Base-by-base conservation (phyloP, 176 grass and related monocot genomes). In the Carex myosuroides region DNA sequence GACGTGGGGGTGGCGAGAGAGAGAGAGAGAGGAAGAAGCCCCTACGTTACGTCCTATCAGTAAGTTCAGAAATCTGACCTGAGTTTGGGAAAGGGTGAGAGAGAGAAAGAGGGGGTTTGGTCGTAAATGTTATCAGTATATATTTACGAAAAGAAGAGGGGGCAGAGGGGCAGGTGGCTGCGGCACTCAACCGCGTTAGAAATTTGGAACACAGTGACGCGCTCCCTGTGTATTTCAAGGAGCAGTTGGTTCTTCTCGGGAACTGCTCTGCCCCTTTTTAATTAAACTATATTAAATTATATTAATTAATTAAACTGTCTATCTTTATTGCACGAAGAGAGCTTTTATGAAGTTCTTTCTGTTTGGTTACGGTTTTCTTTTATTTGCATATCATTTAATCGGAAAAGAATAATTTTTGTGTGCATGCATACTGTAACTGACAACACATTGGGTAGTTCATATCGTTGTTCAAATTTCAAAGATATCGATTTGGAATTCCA, bases 111-210 rank as follows among this genome's bases (percentile, higher is more conserved):
- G 6, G 1, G 29, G 65, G 16, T 76, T 76, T 76, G 72, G 9
- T 26, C 10, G 20, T 75, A 75, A 82, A 82, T 64, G 60, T 64
- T 63, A 66, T 82, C 80, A 67, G 58, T 67, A 37, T 33, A 37
- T 2, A 48, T 50, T 50, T 50, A 50, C 41, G 71, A 76, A 20
- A 53, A 44, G 37, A 16, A 26, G 17, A 7, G 60, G 32, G 81
- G 81, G 55, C 14, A 37, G 53, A 8, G 17, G 53, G 79, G 60
- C 58, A 53, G 39, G 81, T 44, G 79, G 62, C 61, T 60, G 81
- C 44, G 81, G 81, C 81, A 83, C 81, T 83, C 61, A 83, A 83
- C 81, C 80, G 62, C 62, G 62, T 83, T 81, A 41, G 14, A 13
- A 74, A 74, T 22, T 75, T 75, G 42, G 11, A 68, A 52, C 60